Evolutionary conservation across 192 early-diverging fungal genomes (phyloP), one percentile per base, ranked within the genome.

Genomic region (Coemansia sp.): DNA sequence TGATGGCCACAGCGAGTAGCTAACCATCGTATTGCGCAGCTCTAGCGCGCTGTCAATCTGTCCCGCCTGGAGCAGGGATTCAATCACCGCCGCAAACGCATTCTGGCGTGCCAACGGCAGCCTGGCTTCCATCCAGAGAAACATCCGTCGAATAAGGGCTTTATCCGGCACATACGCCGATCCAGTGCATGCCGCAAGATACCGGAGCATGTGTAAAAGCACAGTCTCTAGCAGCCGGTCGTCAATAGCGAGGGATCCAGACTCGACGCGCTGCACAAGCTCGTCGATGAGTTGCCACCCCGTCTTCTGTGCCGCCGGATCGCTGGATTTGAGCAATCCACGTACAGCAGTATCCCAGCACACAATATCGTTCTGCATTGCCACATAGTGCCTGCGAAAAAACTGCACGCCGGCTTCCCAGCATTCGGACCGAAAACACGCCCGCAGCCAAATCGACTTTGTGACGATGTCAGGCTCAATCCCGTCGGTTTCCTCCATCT

Each of bases 341-440:
- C 75, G 75, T 0, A 78, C 29, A 0, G 59, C 24, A 11, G 38
- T 68, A 35, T 78, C 75, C 69, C 75, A 78, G 62, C 65, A 64
- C 9, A 64, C 69, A 1, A 54, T 27, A 23, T 71, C 69, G n/a
- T 5, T 14, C n/a, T 38, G 24, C 60, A 67, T 64, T 1, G 0
- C 32, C 23, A 19, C 53, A 12, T 22, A 35, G 28, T 71, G 32
- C 4, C 10, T 27, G 18, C 50, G 48, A 54, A 78, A 78, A 27
- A 45, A 71, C 2, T 24, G 19, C 6, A 25, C 55, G 11, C 57
- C 75, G 2, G 33, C 14, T 0, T 4, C 11, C 75, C 75, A 78
- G 28, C 56, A 43, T 27, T 58, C 64, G 10, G 33, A 21, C 5
- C 61, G 69, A 53, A 78, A 71, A n/a, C 65, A 68, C 1, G 75